A percentile compares a stretch with the other conserved stretches of the same genome.
phyloP scores from a whole-genome alignment of 306 rosid genomes.

The Citrullus colocynthis region DNA sequence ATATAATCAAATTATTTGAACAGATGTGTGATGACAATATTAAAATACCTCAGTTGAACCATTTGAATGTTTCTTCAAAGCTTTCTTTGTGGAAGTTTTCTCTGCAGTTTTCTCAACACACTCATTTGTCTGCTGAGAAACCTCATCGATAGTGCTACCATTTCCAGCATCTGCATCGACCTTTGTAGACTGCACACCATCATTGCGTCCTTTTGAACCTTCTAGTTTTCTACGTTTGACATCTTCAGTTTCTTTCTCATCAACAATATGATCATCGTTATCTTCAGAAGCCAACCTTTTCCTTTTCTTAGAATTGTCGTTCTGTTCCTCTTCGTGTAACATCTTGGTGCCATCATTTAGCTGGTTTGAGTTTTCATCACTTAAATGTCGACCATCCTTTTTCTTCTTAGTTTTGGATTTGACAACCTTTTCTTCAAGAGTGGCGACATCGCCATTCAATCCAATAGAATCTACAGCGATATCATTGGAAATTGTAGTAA shows the following conservation, averaged over 20 bases:
- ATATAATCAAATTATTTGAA: neutral
- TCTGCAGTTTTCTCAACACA: conserved; percentile 23
- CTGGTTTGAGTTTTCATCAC: conserved; percentile 7
- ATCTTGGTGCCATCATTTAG: conserved; percentile 15
- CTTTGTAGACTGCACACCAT: conserved; percentile 16
- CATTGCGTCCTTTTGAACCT: conserved; percentile 18
- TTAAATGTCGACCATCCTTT: conserved; percentile 17
- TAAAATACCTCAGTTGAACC: conserved; percentile 60
- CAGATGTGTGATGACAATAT: neutral
- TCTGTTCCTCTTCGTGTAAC: conserved; percentile 24
- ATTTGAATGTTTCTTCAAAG: conserved; percentile 34
- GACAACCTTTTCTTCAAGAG: conserved; percentile 10
- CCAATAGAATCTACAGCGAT: neutral
- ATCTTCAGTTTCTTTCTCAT: conserved; percentile 40
- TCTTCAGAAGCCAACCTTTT: conserved; percentile 46
- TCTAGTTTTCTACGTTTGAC: conserved; percentile 42
- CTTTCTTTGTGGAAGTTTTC: conserved; percentile 27
- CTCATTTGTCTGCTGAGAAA: conserved; percentile 18
- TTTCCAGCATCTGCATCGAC: neutral
- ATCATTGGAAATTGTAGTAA: conserved; percentile 4
- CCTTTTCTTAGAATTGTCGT: conserved; percentile 53
- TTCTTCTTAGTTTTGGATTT: conserved; percentile 25
- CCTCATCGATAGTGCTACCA: neutral
- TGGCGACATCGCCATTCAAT: neutral
- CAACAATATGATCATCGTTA: conserved; percentile 21